phyloP scores from a whole-genome alignment of 2,329 filamentous ascomycete genomes.

The Alternaria arborescens region DNA sequence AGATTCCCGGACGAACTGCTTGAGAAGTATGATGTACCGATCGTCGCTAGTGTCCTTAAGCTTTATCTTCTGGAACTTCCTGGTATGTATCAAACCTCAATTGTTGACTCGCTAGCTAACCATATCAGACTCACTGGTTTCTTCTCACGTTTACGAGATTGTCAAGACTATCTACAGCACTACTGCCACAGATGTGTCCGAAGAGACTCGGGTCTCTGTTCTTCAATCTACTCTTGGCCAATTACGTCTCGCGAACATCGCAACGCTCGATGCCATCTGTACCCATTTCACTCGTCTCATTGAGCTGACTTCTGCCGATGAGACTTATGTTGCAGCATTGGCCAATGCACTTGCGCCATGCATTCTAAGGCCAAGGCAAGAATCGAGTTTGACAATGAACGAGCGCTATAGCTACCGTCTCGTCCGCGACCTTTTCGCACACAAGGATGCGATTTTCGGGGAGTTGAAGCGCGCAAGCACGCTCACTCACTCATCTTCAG shows the following conservation, averaged over 20 bases:
- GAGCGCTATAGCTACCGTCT: slow-evolving; percentile 92
- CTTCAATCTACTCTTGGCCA: slow-evolving; percentile 96
- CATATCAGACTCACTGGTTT: slow-evolving; percentile 87
- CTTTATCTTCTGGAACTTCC: slow-evolving; percentile 94
- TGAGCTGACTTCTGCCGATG: slow-evolving; percentile 94
- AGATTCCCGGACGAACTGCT: slow-evolving; percentile 77
- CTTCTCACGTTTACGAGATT: slow-evolving; percentile 98
- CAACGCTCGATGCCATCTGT: slow-evolving; percentile 96
- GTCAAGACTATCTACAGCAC: slow-evolving; percentile 96
- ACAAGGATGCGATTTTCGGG: slow-evolving; percentile 95
- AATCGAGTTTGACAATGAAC: slow-evolving; percentile 92
- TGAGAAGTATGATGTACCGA: slow-evolving; percentile 89
- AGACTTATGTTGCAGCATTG: slow-evolving; percentile 79
- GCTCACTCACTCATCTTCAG: slow-evolving; percentile 68
- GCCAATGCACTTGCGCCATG: slow-evolving; percentile 81
- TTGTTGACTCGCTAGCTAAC: slow-evolving; percentile 27
- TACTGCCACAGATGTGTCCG: slow-evolving; percentile 70
- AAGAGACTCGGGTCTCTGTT: slow-evolving; percentile 83
- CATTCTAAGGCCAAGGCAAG: slow-evolving; percentile 83
- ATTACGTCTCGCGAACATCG: slow-evolving; percentile 94
- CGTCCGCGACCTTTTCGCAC: slow-evolving; percentile 87
- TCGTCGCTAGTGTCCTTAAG: slow-evolving; percentile 90
- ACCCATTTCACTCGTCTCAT: slow-evolving; percentile 98
- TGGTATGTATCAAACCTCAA: slow-evolving; percentile 63
- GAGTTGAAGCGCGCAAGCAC: slow-evolving; percentile 90